A percentile compares a stretch with the other conserved stretches of the same genome.
These are phyloP conservation scores for Lactarius tabidus DNA, from an alignment of 768 basidiomycete species.

Conservation along the genomic window DNA sequence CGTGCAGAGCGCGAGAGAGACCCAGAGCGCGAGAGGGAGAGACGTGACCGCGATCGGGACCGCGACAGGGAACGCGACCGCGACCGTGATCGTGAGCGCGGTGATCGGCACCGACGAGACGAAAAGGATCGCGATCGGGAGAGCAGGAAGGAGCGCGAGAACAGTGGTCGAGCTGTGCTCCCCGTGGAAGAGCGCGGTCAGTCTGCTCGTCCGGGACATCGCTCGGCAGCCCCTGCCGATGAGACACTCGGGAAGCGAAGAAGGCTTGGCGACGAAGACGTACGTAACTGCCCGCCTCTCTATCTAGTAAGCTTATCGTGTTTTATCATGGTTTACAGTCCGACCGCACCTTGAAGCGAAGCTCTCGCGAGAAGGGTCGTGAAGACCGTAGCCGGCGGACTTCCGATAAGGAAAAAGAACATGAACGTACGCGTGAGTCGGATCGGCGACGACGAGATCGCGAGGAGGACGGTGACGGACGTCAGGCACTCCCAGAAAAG, in stretches of 20 bases:
- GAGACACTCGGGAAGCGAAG: slow-evolving; percentile 72
- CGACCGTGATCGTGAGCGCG: slow-evolving; percentile 27
- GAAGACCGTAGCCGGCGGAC: slow-evolving; percentile 68
- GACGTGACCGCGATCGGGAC: slow-evolving; percentile 29
- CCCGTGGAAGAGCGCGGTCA: slow-evolving; percentile 52
- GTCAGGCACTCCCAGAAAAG: slow-evolving; percentile 51
- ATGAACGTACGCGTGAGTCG: slow-evolving; percentile 64
- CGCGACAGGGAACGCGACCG: slow-evolving; percentile 30
- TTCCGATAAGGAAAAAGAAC: slow-evolving; percentile 58
- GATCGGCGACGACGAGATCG: slow-evolving; percentile 65
- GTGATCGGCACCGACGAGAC: slow-evolving; percentile 32
- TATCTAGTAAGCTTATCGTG: neutral
- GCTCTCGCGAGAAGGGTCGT: slow-evolving; percentile 70
- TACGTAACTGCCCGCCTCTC: slow-evolving; percentile 36
- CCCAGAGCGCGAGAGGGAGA: slow-evolving; percentile 30
- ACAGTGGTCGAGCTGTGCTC: slow-evolving; percentile 34
- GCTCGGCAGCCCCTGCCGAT: slow-evolving; percentile 46
- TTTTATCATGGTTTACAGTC: slow-evolving; percentile 39
- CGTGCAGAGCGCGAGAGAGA: slow-evolving; percentile 30
- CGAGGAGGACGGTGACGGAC: slow-evolving; percentile 50
- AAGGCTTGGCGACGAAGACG: slow-evolving; percentile 68
- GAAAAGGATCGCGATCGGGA: slow-evolving; percentile 60
- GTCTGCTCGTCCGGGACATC: slow-evolving; percentile 58
- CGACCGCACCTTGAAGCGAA: slow-evolving; percentile 76
- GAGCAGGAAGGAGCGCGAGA: slow-evolving; percentile 57